Conservation (phyloP, 2,329 filamentous ascomycete species). For the Fusarium hostae region DNA sequence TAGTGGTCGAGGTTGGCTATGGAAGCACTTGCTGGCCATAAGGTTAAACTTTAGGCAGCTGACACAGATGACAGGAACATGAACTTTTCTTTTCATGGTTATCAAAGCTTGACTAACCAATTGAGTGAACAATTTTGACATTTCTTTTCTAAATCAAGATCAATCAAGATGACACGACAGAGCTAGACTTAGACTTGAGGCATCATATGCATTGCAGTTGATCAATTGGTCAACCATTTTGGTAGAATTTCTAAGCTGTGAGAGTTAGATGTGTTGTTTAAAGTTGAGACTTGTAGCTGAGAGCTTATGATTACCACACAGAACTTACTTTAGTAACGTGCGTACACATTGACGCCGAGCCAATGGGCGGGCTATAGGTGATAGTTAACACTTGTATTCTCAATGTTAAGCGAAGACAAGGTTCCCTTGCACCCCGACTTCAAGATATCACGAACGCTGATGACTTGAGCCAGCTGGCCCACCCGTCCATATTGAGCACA, state of each 20-base stretch:
- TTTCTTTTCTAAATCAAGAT: not conserved
- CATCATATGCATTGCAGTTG: not conserved
- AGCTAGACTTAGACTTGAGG: not conserved
- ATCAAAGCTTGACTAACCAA: not conserved
- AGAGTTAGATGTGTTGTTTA: not conserved
- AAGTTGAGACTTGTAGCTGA: not conserved
- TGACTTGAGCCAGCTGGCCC: too few species aligned
- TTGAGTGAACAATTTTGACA: not conserved
- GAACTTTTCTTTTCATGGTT: fast-evolving
- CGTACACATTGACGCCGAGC: too few species aligned
- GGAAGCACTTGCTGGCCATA: not conserved
- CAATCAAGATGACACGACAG: not conserved
- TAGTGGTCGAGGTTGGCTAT: not conserved
- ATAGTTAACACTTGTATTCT: too few species aligned
- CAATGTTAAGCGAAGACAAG: too few species aligned
- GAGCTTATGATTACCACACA: too few species aligned
- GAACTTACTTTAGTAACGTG: not conserved
- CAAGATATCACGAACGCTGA: too few species aligned
- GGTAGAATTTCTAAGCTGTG: fast-evolving
- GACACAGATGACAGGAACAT: not conserved
- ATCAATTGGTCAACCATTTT: not conserved
- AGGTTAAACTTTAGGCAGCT: not conserved
- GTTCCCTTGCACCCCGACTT: too few species aligned
- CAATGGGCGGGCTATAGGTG: too few species aligned
- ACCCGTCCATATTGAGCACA: too few species aligned